These are phyloP conservation scores for Polyporus tsugae DNA, from an alignment of 1,284 basidiomycete species.

Conservation along the genomic window DNA sequence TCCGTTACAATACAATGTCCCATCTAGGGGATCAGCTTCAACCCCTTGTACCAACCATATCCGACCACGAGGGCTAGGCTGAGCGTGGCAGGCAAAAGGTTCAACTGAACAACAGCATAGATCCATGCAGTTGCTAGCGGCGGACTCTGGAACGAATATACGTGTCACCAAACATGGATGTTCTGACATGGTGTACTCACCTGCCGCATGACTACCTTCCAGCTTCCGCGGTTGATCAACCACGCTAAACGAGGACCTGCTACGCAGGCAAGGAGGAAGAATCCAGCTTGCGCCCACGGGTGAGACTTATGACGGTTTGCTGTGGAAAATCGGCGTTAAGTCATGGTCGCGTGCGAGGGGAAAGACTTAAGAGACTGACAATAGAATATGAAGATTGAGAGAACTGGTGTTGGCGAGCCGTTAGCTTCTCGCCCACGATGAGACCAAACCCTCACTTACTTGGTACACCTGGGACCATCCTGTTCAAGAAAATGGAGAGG, in stretches of 20 bases:
- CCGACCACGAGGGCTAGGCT: constrained; percentile 60
- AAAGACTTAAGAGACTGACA: constrained; percentile 65
- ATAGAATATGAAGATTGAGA: constrained; percentile 80
- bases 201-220: constrained; percentile 76
- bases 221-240: constrained; percentile 71
- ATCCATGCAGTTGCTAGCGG: constrained; percentile 81
- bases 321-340: constrained; percentile 38
- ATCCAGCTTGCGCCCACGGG: constrained; percentile 56
- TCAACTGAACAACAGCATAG: constrained; percentile 72
- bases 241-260: constrained; percentile 73
- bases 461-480: constrained; percentile 69
- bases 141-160: constrained; percentile 57
- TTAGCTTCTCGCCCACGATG: neutral
- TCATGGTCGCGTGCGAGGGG: neutral
- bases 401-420: constrained; percentile 50
- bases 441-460: constrained; percentile 57
- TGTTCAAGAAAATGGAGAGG: constrained; percentile 55
- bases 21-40: constrained; percentile 51
- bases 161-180: constrained; percentile 3
- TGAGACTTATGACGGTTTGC: constrained; percentile 70
- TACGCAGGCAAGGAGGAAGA: constrained; percentile 65
- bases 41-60: constrained; percentile 68
- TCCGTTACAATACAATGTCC: neutral
- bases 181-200: constrained; percentile 47
- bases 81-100: constrained; percentile 65